These are phyloP conservation scores for Rhodomyrtus tomentosa DNA, from an alignment of 345 rosid genomes.

Conservation along the genomic window DNA sequence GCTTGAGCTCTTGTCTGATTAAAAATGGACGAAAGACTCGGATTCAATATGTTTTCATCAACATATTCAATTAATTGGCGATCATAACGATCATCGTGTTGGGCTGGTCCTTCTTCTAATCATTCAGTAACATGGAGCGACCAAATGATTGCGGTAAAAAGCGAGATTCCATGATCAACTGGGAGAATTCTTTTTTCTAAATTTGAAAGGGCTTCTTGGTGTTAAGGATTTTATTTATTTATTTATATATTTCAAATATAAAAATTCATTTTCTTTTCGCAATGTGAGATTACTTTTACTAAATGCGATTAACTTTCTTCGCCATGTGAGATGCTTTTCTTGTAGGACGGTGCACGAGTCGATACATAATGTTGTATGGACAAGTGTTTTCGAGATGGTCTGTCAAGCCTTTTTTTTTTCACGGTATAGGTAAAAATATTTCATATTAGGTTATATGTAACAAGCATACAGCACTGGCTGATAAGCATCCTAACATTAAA, in stretches of 20 bases:
- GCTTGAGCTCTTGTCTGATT: background rate
- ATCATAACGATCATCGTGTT: background rate
- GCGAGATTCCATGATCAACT: background rate
- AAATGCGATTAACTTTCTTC: background rate
- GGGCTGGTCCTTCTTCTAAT: background rate
- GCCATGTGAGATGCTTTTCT: background rate
- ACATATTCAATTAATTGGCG: background rate
- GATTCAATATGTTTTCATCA: background rate
- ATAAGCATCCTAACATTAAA: background rate
- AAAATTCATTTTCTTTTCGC: background rate
- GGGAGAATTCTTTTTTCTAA: background rate
- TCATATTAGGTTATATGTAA: background rate
- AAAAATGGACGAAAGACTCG: background rate
- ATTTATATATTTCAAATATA: background rate
- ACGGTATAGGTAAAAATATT: background rate
- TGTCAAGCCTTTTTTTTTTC: background rate
- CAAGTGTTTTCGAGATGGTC: background rate
- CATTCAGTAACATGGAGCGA: constrained; percentile 17
- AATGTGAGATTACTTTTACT: background rate
- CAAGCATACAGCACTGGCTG: background rate
- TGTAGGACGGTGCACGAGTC: background rate
- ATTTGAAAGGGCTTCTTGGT: background rate
- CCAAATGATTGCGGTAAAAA: constrained; percentile 10
- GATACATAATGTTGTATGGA: background rate
- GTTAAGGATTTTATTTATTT: background rate